Evolutionary conservation across 2,329 filamentous ascomycete species (phyloP).

Genomic region (Juglanconis juglandina): DNA sequence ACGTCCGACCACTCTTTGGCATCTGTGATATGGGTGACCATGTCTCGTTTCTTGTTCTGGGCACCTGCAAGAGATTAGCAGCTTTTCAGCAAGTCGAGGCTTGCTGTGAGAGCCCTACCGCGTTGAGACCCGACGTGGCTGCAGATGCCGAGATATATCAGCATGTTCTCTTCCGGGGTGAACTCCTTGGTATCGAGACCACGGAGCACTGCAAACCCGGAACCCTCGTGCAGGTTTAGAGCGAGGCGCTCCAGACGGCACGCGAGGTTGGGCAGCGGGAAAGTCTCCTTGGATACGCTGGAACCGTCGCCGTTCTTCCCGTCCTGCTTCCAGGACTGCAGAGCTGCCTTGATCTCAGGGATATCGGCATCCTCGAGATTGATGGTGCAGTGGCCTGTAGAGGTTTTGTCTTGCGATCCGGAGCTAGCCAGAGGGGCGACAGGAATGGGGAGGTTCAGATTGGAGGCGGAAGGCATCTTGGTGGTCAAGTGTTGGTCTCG

Average conservation of each 20-base stretch:
- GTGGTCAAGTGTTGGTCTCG: neutral
- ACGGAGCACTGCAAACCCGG: constrained; percentile 52
- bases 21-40: constrained; percentile 47
- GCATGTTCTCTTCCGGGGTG: constrained; percentile 50
- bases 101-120: neutral
- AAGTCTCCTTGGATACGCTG: constrained; percentile 34
- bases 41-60: constrained; percentile 46
- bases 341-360: constrained; percentile 23
- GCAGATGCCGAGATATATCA: constrained; percentile 54
- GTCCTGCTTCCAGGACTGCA: constrained; percentile 28
- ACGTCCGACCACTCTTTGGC: constrained; percentile 39
- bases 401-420: neutral
- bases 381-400: constrained; percentile 10
- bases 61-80: constrained; percentile 30
- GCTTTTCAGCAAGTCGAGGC: neutral
- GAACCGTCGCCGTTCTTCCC: constrained; percentile 20
- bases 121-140: constrained; percentile 45
- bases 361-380: constrained; percentile 19
- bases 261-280: constrained; percentile 37
- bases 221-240: constrained; percentile 36
- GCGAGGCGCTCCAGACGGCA: constrained; percentile 32
- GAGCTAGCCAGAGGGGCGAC: neutral
- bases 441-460: neutral
- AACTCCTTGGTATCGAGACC: constrained; percentile 48
- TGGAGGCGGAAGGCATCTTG: neutral